These are phyloP conservation scores for Nissolia schottii DNA, from an alignment of 306 rosid species.

Conservation along the genomic window DNA sequence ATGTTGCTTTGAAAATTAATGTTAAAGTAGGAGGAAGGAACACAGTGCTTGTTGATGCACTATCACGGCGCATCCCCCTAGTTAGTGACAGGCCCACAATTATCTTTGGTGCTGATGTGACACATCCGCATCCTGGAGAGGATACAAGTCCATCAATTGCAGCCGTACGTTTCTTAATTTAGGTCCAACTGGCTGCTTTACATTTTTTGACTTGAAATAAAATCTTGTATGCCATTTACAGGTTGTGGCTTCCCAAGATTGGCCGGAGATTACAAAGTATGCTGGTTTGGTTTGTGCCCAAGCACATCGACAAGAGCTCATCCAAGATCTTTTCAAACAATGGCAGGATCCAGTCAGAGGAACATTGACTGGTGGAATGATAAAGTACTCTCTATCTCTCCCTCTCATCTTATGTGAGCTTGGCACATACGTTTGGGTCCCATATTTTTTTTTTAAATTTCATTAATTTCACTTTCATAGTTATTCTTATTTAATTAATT, in stretches of 20 bases:
- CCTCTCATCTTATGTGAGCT: neutral
- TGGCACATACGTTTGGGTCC: neutral
- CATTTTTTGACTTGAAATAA: neutral
- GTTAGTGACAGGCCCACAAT: constrained; percentile 94
- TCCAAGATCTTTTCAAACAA: constrained; percentile 82
- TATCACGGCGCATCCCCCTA: constrained; percentile 81
- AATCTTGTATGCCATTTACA: constrained; percentile 6
- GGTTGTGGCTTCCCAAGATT: constrained; percentile 99
- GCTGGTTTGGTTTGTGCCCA: constrained; percentile 97
- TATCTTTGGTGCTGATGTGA: constrained; percentile 98
- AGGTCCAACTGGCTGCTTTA: neutral
- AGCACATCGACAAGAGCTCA: constrained; percentile 95
- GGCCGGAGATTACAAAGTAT: constrained; percentile 96
- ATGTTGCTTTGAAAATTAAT: constrained; percentile 84
- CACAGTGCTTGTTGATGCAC: constrained; percentile 92
- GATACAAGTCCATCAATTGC: constrained; percentile 97
- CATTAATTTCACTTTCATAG: neutral
- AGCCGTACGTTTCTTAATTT: constrained; percentile 53
- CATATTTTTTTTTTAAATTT: neutral
- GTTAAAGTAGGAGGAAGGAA: constrained; percentile 98
- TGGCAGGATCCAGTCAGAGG: constrained; percentile 97
- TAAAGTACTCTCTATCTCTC: constrained; percentile 49
- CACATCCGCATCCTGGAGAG: constrained; percentile 99
- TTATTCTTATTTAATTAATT: neutral
- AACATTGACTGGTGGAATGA: constrained; percentile 88